These are phyloP conservation scores for Vitellaria paradoxa DNA, from an alignment of 179 eudicot species.

Conservation along the genomic window DNA sequence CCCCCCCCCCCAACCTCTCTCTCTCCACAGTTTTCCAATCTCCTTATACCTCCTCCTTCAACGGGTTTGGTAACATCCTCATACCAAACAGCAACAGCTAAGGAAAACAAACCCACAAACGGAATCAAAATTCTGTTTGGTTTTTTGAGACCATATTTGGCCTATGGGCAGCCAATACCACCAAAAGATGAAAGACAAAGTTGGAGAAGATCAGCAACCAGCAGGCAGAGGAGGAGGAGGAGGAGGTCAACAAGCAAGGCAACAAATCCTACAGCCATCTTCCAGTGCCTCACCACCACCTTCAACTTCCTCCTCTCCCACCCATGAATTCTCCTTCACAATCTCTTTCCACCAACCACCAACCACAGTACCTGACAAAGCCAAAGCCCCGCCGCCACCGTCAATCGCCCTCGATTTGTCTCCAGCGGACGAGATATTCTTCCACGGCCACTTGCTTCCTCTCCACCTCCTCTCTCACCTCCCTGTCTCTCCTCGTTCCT, in stretches of 20 bases:
- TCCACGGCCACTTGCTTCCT: slow-evolving; percentile 90
- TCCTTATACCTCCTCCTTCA: not conserved
- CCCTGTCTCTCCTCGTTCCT: slow-evolving; percentile 56
- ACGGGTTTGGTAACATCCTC: not conserved
- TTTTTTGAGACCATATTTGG: too few relatives aligned
- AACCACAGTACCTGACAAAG: not conserved
- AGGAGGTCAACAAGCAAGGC: not conserved
- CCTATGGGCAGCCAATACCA: not conserved
- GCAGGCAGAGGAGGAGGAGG: not conserved
- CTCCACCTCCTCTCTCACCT: slow-evolving; percentile 73
- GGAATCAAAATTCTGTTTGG: not conserved
- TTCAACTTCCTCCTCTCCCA: slow-evolving; percentile 6
- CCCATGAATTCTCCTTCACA: slow-evolving; percentile 21
- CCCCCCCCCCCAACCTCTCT: not conserved
- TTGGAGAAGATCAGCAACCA: not conserved
- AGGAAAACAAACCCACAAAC: not conserved
- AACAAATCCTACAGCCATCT: not conserved
- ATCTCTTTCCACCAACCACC: slow-evolving; percentile 14
- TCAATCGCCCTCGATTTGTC: slow-evolving; percentile 60
- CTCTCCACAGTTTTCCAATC: not conserved
- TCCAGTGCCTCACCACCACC: not conserved
- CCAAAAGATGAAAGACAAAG: not conserved
- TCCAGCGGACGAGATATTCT: slow-evolving; percentile 92
- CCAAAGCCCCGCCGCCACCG: slow-evolving; percentile 3
- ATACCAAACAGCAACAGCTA: not conserved